phyloP scores from a whole-genome alignment of 495 filamentous ascomycete genomes.

The Cairneyella variabilis region DNA sequence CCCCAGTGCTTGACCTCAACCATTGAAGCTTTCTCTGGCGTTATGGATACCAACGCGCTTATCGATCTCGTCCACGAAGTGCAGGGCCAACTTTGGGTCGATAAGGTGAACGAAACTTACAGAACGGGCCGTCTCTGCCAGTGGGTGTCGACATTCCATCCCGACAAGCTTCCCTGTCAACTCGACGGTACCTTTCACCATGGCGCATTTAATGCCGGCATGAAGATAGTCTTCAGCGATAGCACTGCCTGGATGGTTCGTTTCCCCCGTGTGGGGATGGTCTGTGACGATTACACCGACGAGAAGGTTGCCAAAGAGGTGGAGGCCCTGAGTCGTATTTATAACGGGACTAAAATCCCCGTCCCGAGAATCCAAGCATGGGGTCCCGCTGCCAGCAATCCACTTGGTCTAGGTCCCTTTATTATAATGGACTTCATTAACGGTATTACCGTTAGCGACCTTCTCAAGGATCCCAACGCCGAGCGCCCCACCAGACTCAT shows the following conservation, averaged over 20 bases:
- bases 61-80: conserved; percentile 8
- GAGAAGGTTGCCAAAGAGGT: conserved; percentile 45
- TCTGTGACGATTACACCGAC: conserved; percentile 28
- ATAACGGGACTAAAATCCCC: conserved; percentile 38
- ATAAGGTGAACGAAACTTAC: conserved; percentile 33
- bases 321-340: conserved; percentile 31
- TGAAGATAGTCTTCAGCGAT: conserved; percentile 33
- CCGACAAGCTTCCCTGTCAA: conserved; percentile 31
- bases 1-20: background rate
- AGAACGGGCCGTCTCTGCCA: conserved; percentile 27
- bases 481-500: conserved; percentile 14
- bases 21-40: conserved; percentile 1
- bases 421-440: conserved; percentile 43
- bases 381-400: conserved; percentile 34
- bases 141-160: conserved; percentile 39
- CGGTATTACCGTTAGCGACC: conserved; percentile 26
- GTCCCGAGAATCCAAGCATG: conserved; percentile 36
- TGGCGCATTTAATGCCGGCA: conserved; percentile 33
- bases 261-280: conserved; percentile 34
- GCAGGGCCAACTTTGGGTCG: conserved; percentile 27
- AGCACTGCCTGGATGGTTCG: conserved; percentile 34
- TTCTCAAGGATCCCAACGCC: conserved; percentile 20
- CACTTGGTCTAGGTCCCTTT: conserved; percentile 37
- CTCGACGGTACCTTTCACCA: conserved; percentile 29
- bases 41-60: conserved; percentile 6